Conservation (phyloP, 352 stramenopile species). For the Phytopythium oedochilum region DNA sequence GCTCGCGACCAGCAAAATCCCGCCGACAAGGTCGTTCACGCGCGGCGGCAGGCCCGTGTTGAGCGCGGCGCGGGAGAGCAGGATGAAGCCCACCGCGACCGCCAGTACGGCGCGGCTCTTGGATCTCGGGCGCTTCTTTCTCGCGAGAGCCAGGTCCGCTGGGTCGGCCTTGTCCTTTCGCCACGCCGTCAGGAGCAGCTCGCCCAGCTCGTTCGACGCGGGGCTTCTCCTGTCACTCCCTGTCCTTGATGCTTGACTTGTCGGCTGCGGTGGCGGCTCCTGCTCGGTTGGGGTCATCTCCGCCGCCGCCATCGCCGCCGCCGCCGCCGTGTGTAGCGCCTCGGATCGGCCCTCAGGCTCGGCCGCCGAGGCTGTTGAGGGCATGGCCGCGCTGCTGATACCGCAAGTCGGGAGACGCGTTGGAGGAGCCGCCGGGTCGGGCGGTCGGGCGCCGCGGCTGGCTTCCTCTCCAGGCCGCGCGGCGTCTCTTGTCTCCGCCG, state of each 20-base stretch:
- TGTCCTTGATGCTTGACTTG: background rate
- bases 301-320: no score
- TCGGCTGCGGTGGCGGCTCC: background rate
- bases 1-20: conserved; percentile 43
- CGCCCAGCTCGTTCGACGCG: conserved; percentile 40
- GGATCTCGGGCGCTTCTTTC: conserved; percentile 7
- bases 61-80: conserved; percentile 26
- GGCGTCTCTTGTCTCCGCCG: background rate
- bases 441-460: background rate
- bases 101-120: conserved; percentile 25
- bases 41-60: conserved; percentile 24
- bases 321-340: background rate
- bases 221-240: background rate
- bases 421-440: background rate
- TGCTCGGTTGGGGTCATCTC: background rate
- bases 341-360: background rate
- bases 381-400: no score
- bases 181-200: conserved; percentile 39
- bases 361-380: background rate
- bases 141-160: background rate
- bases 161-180: conserved; percentile 3
- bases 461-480: no score
- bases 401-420: no score
- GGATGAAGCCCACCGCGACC: conserved; percentile 19
- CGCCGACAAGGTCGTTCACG: conserved; percentile 43